Percentiles rank a stretch among this genome's conserved stretches.
phyloP scores from a whole-genome alignment of 352 stramenopile species.

The Globisporangium cystogenes region DNA sequence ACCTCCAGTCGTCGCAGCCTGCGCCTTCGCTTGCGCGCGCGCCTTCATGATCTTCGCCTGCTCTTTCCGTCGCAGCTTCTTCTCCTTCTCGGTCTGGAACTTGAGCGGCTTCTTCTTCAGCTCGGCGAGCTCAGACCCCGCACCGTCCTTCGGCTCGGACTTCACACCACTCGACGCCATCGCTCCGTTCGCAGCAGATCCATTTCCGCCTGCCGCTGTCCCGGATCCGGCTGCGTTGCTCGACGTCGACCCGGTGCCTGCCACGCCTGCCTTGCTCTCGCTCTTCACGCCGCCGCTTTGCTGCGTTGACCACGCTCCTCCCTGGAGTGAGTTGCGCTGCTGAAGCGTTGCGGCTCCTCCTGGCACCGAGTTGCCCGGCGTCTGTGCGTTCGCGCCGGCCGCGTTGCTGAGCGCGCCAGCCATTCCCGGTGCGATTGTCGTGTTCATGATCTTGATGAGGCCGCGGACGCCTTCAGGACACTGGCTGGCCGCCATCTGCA shows the following conservation, averaged over 20 bases:
- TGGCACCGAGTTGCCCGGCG: constrained; percentile 1
- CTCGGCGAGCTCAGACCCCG: constrained; percentile 10
- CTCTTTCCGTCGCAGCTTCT: constrained; percentile 78
- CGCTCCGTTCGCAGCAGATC: constrained; percentile 1
- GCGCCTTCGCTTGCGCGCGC: constrained; percentile 65
- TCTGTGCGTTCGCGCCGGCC: constrained; percentile 4
- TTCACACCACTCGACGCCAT: constrained; percentile 6
- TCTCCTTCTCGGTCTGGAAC: constrained; percentile 83
- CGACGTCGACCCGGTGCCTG: neutral
- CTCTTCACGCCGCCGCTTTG: constrained; percentile 10
- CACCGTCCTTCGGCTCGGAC: constrained; percentile 4
- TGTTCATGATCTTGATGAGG: constrained; percentile 89
- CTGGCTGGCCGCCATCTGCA: constrained; percentile 64
- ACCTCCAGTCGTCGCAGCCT: constrained; percentile 21
- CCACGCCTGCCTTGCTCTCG: constrained; percentile 8
- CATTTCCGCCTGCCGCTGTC: neutral
- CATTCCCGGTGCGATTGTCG: constrained; percentile 25
- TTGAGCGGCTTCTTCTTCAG: constrained; percentile 76
- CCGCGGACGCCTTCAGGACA: constrained; percentile 70
- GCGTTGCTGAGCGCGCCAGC: constrained; percentile 22
- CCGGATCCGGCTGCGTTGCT: constrained; percentile 3
- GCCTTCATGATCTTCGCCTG: constrained; percentile 77
- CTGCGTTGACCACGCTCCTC: constrained; percentile 7
- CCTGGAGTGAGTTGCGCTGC: constrained; percentile 11
- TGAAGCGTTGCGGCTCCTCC: constrained; percentile 2